Percentiles rank a stretch among this genome's conserved stretches.
phyloP scores from a whole-genome alignment of 2,329 filamentous ascomycete genomes.

The Massarina eburnea region DNA sequence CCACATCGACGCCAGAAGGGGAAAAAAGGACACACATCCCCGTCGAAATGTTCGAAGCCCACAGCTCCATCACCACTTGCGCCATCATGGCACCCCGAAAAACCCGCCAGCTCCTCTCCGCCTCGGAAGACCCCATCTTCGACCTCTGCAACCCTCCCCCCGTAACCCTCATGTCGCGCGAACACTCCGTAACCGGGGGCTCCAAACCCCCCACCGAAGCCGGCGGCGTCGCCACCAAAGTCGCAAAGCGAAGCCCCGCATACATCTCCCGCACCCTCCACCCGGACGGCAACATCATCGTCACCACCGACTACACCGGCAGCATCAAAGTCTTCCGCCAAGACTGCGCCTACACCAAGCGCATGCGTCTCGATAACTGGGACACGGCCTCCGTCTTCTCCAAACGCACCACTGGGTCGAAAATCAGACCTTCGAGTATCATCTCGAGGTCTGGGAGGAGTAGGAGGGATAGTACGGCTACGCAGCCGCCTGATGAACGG shows the following conservation, averaged over 20 bases:
- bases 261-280: slow-evolving; percentile 79
- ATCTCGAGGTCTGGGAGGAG: slow-evolving; percentile 55
- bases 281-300: slow-evolving; percentile 81
- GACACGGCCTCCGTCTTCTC: slow-evolving; percentile 78
- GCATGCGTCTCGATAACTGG: slow-evolving; percentile 65
- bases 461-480: slow-evolving; percentile 49
- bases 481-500: slow-evolving; percentile 65
- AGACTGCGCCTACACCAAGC: slow-evolving; percentile 83
- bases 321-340: slow-evolving; percentile 93
- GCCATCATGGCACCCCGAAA: slow-evolving; percentile 80
- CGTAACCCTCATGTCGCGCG: slow-evolving; percentile 74
- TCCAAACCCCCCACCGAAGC: slow-evolving; percentile 52
- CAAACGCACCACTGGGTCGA: slow-evolving; percentile 60
- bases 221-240: slow-evolving; percentile 31
- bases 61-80: slow-evolving; percentile 85
- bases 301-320: slow-evolving; percentile 86
- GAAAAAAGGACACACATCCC: slow-evolving; percentile 78
- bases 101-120: slow-evolving; percentile 74
- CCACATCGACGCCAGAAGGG: slow-evolving; percentile 59
- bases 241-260: slow-evolving; percentile 69
- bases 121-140: slow-evolving; percentile 89
- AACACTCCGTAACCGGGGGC: slow-evolving; percentile 58
- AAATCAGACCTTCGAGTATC: slow-evolving; percentile 58
- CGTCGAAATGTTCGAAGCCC: slow-evolving; percentile 87
- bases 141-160: slow-evolving; percentile 95